Percentiles rank a stretch among this genome's conserved stretches.
Conservation (phyloP, 805 yeast genomes). For the Huiozyma sinensis region DNA sequence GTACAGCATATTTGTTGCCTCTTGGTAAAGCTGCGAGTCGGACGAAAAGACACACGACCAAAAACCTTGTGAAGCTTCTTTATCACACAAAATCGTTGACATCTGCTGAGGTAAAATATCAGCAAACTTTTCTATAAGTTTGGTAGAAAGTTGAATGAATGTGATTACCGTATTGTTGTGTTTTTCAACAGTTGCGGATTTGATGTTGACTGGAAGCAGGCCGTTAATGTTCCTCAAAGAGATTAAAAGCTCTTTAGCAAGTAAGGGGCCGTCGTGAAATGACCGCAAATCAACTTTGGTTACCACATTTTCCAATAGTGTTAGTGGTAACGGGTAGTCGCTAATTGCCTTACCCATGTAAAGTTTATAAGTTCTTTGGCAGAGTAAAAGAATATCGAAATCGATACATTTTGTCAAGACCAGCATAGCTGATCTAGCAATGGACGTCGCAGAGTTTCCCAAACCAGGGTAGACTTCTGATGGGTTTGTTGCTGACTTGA, state of each 20-base stretch:
- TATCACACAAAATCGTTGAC: conserved; percentile 31
- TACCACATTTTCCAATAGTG: conserved; percentile 24
- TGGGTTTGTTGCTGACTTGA: conserved; percentile 25
- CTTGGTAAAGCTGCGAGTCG: conserved; percentile 45
- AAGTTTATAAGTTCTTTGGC: conserved; percentile 31
- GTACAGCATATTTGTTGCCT: conserved; percentile 59
- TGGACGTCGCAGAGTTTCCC: conserved; percentile 21
- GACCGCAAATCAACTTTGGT: conserved; percentile 17
- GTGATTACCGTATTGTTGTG: conserved; percentile 22
- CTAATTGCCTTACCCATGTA: conserved; percentile 22
- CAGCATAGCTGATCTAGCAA: conserved; percentile 28
- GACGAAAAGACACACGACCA: conserved; percentile 71
- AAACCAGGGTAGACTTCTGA: conserved; percentile 20
- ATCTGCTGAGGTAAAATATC: conserved; percentile 31
- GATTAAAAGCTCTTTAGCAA: conserved; percentile 22
- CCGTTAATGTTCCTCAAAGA: conserved; percentile 27
- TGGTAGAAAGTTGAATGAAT: conserved; percentile 25
- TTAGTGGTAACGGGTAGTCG: conserved; percentile 23
- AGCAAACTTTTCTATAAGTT: conserved; percentile 30
- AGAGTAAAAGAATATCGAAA: conserved; percentile 37
- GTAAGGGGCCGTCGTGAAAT: conserved; percentile 24
- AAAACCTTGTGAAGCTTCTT: conserved; percentile 45
- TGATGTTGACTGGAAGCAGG: conserved; percentile 17
- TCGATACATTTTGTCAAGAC: conserved; percentile 34
- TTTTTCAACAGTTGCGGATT: conserved; percentile 10